Percentiles rank a stretch among this genome's conserved stretches.
These are phyloP conservation scores for Malassezia vespertilionis DNA, from an alignment of 1,284 basidiomycete species.

Conservation along the genomic window DNA sequence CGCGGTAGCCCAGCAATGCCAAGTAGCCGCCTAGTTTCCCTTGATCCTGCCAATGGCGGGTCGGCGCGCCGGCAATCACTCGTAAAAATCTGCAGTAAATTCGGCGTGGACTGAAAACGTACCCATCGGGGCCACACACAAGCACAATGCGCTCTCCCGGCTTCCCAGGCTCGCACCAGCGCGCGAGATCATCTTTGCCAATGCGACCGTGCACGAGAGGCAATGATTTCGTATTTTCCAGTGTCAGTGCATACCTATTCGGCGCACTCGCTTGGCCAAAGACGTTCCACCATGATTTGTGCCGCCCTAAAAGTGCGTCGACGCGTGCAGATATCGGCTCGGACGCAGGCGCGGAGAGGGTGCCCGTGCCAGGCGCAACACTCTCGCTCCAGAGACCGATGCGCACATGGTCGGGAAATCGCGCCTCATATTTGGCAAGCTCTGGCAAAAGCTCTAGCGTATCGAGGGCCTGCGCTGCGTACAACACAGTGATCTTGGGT, in stretches of 20 bases:
- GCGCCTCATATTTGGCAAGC: neutral
- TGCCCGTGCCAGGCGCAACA: neutral
- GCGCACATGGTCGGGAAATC: neutral
- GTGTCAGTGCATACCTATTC: no score
- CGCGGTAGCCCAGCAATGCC: constrained; percentile 5
- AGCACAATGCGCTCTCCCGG: neutral
- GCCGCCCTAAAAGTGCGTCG: no score
- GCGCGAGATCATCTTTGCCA: neutral
- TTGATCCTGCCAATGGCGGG: constrained; percentile 9
- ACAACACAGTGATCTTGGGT: constrained; percentile 7
- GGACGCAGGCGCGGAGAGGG: neutral
- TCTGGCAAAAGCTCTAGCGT: constrained; percentile 9
- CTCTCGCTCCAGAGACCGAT: constrained; percentile 6
- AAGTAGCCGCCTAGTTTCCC: constrained; percentile 9
- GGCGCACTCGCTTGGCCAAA: neutral
- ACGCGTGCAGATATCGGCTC: neutral
- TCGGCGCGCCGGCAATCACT: constrained; percentile 9
- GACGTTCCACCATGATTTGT: neutral
- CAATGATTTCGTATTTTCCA: neutral
- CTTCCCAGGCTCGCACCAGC: neutral
- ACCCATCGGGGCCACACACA: constrained; percentile 17
- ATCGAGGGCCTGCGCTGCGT: constrained; percentile 12
- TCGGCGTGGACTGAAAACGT: neutral
- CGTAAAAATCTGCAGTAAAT: constrained; percentile 1
- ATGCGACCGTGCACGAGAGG: neutral